Conservation (phyloP, 306 rosid species). For the Alnus glutinosa region DNA sequence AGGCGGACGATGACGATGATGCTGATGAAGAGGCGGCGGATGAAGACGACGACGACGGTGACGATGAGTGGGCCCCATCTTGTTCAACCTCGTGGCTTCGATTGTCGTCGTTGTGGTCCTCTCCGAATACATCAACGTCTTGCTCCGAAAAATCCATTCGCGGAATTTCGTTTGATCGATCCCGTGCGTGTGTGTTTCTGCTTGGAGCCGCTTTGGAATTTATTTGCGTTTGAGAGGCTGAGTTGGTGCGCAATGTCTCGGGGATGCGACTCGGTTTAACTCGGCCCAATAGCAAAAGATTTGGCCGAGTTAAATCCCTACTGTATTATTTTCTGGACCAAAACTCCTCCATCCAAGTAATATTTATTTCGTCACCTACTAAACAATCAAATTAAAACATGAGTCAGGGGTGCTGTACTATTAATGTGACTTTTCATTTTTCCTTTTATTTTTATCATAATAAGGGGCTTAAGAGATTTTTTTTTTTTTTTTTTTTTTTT, state of each 20-base stretch:
- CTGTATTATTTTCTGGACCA: no score
- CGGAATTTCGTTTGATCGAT: neutral
- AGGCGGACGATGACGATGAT: constrained; percentile 56
- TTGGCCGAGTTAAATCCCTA: no score
- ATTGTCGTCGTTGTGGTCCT: constrained; percentile 37
- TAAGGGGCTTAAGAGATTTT: no score
- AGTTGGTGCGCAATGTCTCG: neutral
- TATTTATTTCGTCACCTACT: no score
- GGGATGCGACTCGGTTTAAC: neutral
- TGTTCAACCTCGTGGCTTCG: constrained; percentile 24
- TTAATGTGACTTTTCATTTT: no score
- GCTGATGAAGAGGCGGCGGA: constrained; percentile 41
- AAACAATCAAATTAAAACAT: no score
- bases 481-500: no score
- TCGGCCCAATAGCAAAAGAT: neutral
- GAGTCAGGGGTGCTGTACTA: no score
- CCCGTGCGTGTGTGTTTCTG: neutral
- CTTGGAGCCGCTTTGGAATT: neutral
- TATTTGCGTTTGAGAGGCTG: neutral
- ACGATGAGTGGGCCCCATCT: constrained; percentile 65
- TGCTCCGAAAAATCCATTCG: constrained; percentile 74
- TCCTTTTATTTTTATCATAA: no score
- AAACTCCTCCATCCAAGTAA: no score
- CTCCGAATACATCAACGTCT: constrained; percentile 71
- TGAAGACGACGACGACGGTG: constrained; percentile 46